Conservation (phyloP, 257 asterid species). For the Ehretia macrophylla region DNA sequence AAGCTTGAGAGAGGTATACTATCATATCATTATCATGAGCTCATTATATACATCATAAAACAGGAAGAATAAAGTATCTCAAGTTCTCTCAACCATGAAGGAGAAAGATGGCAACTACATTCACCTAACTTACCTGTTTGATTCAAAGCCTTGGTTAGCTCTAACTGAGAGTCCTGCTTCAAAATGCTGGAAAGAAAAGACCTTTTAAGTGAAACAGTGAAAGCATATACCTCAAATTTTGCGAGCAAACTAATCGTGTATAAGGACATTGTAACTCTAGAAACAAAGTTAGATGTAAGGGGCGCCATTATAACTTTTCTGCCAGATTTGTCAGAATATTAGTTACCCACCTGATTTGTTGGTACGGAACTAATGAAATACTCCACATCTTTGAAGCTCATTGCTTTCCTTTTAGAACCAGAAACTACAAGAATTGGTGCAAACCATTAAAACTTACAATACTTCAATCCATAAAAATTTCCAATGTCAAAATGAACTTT, state of each 20-base stretch:
- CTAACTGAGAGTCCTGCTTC: conserved; percentile 91
- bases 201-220: not conserved
- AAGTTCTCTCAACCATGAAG: too few species aligned
- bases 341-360: conserved; percentile 61
- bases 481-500: not conserved
- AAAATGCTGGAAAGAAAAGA: conserved; percentile 70
- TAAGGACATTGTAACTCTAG: not conserved
- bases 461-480: not conserved
- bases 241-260: not conserved
- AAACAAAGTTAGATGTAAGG: not conserved
- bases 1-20: too few species aligned
- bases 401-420: conserved; percentile 81
- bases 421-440: conserved; percentile 34
- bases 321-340: not conserved
- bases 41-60: too few species aligned
- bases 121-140: conserved; percentile 54
- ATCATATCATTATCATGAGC: too few species aligned
- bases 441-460: not conserved
- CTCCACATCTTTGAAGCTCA: conserved; percentile 84
- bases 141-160: conserved; percentile 57
- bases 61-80: too few species aligned
- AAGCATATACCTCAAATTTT: not conserved
- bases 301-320: not conserved
- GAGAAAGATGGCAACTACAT: not conserved
- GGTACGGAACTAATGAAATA: conserved; percentile 91